These are phyloP conservation scores for Mycosphaerella arachidis DNA, from an alignment of 2,329 filamentous ascomycete species.

Conservation along the genomic window DNA sequence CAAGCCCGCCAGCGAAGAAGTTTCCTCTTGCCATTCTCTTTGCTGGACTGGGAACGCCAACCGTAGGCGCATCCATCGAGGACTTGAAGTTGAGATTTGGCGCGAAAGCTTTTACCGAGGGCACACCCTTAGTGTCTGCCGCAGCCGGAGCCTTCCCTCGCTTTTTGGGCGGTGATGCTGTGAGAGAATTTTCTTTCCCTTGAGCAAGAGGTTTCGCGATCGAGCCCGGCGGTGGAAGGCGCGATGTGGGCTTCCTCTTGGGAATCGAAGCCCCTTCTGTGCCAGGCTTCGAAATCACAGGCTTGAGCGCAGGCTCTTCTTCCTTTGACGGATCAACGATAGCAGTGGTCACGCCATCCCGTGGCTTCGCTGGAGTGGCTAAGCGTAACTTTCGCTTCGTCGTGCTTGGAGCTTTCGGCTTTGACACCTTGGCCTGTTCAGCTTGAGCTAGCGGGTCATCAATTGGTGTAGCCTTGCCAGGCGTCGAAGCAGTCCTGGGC, in stretches of 20 bases:
- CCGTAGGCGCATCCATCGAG: slow-evolving; percentile 4
- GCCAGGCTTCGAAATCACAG: background rate
- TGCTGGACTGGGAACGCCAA: slow-evolving; percentile 25
- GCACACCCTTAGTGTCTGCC: background rate
- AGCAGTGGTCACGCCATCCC: slow-evolving; percentile 4
- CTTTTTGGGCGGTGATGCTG: slow-evolving; percentile 32
- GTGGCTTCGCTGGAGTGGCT: slow-evolving; percentile 33
- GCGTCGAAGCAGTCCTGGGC: slow-evolving; percentile 21
- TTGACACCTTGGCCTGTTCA: slow-evolving; percentile 4
- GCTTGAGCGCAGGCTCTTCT: slow-evolving; percentile 1
- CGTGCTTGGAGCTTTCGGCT: slow-evolving; percentile 5
- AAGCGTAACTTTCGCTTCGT: slow-evolving; percentile 30
- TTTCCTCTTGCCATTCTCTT: slow-evolving; percentile 30
- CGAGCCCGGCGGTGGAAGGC: slow-evolving; percentile 22
- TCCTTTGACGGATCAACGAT: background rate
- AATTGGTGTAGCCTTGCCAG: slow-evolving; percentile 9
- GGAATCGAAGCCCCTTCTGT: slow-evolving; percentile 13
- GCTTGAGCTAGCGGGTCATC: background rate
- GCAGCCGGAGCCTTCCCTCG: slow-evolving; percentile 7
- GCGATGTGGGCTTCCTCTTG: slow-evolving; percentile 5
- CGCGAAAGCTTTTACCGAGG: slow-evolving; percentile 13
- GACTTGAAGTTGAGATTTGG: slow-evolving; percentile 26
- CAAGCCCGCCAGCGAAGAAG: background rate
- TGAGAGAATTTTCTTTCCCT: slow-evolving; percentile 27
- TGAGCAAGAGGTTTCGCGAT: slow-evolving; percentile 7